Evolutionary conservation across 75 land plant species (phyloP), one percentile per base, ranked within the genome.

Genomic region (Larix kaempferi): DNA sequence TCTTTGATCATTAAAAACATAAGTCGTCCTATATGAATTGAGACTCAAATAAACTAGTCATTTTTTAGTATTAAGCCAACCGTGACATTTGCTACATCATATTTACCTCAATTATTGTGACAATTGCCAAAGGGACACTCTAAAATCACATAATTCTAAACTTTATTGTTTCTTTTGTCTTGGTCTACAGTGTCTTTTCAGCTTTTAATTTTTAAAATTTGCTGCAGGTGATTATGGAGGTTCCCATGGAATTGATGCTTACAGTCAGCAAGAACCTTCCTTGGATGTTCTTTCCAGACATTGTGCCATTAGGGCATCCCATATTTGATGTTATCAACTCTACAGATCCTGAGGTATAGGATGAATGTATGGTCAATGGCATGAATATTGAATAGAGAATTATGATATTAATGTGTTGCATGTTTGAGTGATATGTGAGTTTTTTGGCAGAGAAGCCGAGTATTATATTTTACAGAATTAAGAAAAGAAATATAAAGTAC

Each of bases 261-360:
- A 92, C 99, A 1, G 85, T 96, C 35, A 96, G 90, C 72, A 84
- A 92, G 62, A 82, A 96, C 71, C 89, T 80, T 27, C 99, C 99
- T 5, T 96, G 99, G 99, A 96, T 94, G 92, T 96, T 96, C 80
- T 90, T 86, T 79, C 99, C 99, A 39, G 94, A 96, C 78, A 84
- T 92, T 73, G 81, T 96, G 57, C 99, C 99, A 12, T 2, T 94
- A 5, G 99, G 99, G 41, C 99, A 96, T 85, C 99, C 99, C 11
- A 92, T 96, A 77, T 96, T 96, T 82, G 99, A 96, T 56, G 83
- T 96, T 77, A 96, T 94, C 56, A 92, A 96, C 79, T 90, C 94
- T 8, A 94, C 99, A 49, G 74, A 92, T 88, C 89, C 93, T n/a
- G 91, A 92, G 99, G 99, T 96, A 85, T 77, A 60, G 59, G 44